These are phyloP conservation scores for Cordyceps militaris DNA, from an alignment of 2,329 filamentous ascomycete species.

Conservation along the genomic window DNA sequence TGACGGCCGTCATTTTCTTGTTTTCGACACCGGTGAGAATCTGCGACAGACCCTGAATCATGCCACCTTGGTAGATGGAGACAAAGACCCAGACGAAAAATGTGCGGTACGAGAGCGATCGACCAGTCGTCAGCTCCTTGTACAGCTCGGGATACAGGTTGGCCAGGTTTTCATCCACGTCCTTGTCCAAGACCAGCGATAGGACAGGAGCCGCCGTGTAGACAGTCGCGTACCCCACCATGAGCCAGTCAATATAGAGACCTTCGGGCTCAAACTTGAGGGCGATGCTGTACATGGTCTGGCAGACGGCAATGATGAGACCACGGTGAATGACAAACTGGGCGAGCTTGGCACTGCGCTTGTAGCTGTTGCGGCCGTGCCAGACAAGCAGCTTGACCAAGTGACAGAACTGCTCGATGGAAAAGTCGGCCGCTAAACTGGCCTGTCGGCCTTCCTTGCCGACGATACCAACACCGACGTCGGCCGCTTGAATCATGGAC, in stretches of 20 bases:
- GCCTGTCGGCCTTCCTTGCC: slow-evolving; percentile 96
- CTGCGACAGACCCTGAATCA: slow-evolving; percentile 93
- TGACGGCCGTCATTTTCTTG: slow-evolving; percentile 75
- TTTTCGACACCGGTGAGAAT: slow-evolving; percentile 73
- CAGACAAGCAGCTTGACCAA: slow-evolving; percentile 96
- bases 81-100: slow-evolving; percentile 97
- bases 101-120: slow-evolving; percentile 80
- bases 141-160: slow-evolving; percentile 96
- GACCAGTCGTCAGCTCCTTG: slow-evolving; percentile 88
- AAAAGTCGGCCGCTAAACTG: slow-evolving; percentile 91
- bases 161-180: slow-evolving; percentile 88
- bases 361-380: slow-evolving; percentile 97
- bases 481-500: slow-evolving; percentile 97
- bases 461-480: slow-evolving; percentile 95
- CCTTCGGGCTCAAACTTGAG: slow-evolving; percentile 89
- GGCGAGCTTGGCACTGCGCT: slow-evolving; percentile 86
- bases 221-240: slow-evolving; percentile 92
- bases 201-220: slow-evolving; percentile 94
- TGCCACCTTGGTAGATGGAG: slow-evolving; percentile 87
- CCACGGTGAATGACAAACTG: slow-evolving; percentile 98
- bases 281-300: slow-evolving; percentile 95
- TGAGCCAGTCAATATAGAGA: slow-evolving; percentile 91
- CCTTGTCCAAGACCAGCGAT: slow-evolving; percentile 86
- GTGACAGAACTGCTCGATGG: slow-evolving; percentile 90
- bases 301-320: slow-evolving; percentile 88